Evolutionary conservation across 305 asterid species (phyloP), one percentile per base, ranked within the genome.

Genomic region (Fraxinus baroniana): DNA sequence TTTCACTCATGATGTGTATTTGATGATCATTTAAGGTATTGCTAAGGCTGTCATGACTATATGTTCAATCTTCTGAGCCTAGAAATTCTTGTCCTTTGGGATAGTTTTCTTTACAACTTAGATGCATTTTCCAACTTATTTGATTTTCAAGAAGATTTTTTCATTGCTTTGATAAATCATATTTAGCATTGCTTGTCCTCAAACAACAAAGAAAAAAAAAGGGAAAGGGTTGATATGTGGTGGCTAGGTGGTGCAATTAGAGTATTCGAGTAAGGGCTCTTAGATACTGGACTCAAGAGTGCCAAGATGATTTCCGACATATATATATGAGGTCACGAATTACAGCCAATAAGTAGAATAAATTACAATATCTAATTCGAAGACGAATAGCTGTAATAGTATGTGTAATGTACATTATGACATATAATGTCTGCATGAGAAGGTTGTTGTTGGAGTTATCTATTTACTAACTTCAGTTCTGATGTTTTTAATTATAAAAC

Each of bases 281-380:
- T 60, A 79, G 80, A 37, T 60, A 52, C 76, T 64, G 86, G 28
- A 36, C 55, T 66, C 18, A 10, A 15, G 74, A 24, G 74, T 68
- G 36, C 74, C 74, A 30, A 30, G 20, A 70, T 70, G 20, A 70
- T 70, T 12, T 70, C 75, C 75, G 1, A 70, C 75, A 62, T 15
- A 13, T 3, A 32, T 70, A 28, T 15, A 13, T 68, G 36, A 30
- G 37, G 18, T 32, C 20, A 30, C 18, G 18, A 28, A 70, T 30
- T 70, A 70, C 75, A 70, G 24, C 39, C 75, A 30, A 70, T 70
- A 30, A 70, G 22, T 70, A 70, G 75, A 32, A 72, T 33, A 72
- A 33, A 33, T 72, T 76, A 62, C 46, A 68, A 57, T 52, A 74
- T 32, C 37, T 71, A 55, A 80, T 70, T 36, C 6, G 57, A 70